These are phyloP conservation scores for Paramecium sexaurelia DNA, from an alignment of 73 alveolate genomes.

Conservation along the genomic window DNA sequence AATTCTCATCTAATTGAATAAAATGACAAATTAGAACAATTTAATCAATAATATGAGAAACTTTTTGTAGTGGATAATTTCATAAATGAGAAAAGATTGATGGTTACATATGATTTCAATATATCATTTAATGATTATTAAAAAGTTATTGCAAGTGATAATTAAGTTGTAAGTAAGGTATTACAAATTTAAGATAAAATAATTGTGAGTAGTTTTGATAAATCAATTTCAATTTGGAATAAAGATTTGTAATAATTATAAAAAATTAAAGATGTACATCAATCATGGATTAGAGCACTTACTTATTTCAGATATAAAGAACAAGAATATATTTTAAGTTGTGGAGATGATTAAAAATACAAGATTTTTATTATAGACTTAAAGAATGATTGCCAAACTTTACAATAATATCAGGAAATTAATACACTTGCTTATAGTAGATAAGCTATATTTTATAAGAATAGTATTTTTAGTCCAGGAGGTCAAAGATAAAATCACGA, in stretches of 20 bases:
- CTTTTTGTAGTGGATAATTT: background rate
- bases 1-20: background rate
- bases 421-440: slow-evolving; percentile 6
- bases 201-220: slow-evolving; percentile 15
- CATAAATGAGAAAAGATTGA: background rate
- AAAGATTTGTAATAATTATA: background rate
- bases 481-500: background rate
- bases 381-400: background rate
- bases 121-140: background rate
- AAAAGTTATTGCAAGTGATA: background rate
- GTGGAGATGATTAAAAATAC: slow-evolving; percentile 3
- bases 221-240: slow-evolving; percentile 2
- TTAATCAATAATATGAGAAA: background rate
- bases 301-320: background rate
- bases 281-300: slow-evolving; percentile 8
- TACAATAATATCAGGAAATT: background rate
- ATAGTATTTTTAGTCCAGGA: background rate
- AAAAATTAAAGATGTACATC: background rate
- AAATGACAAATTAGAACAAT: background rate
- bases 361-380: background rate
- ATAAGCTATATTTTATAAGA: background rate
- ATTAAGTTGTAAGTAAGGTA: background rate
- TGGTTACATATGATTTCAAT: background rate
- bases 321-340: background rate
- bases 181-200: background rate